Conservation (phyloP, 2,329 filamentous ascomycete species). For the Fusarium oligoseptatum region DNA sequence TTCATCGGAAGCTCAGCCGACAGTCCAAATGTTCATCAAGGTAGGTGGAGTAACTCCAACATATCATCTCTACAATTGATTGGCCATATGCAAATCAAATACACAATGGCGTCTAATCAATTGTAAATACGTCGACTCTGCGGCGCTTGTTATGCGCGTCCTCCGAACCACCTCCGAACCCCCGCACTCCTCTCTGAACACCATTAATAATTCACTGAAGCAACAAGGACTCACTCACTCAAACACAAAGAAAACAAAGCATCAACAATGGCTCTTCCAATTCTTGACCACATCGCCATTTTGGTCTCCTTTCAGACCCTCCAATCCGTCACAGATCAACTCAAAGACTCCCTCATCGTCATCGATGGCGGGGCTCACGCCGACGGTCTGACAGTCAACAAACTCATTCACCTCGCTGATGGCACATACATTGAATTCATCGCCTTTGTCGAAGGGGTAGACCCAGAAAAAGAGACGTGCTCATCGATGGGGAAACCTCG, state of each 20-base stretch:
- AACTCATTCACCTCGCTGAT: slow-evolving; percentile 72
- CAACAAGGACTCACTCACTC: neutral
- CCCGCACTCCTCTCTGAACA: neutral
- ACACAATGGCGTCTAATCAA: neutral
- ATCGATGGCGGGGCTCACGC: slow-evolving; percentile 72
- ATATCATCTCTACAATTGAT: neutral
- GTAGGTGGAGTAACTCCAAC: neutral
- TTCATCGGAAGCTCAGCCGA: neutral
- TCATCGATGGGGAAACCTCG: slow-evolving; percentile 71
- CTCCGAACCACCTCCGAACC: slow-evolving; percentile 36
- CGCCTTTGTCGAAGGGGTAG: slow-evolving; percentile 65
- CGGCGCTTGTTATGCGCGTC: neutral
- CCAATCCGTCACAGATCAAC: slow-evolving; percentile 60
- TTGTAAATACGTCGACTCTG: neutral
- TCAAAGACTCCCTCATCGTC: slow-evolving; percentile 68
- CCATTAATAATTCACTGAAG: neutral
- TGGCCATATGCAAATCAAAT: neutral
- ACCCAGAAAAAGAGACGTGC: slow-evolving; percentile 54
- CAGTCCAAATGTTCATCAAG: neutral
- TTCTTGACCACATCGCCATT: slow-evolving; percentile 75
- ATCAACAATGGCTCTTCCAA: slow-evolving; percentile 39
- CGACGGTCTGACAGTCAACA: slow-evolving; percentile 71
- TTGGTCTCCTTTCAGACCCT: slow-evolving; percentile 68
- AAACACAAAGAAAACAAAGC: neutral
- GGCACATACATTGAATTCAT: slow-evolving; percentile 77